Evolutionary conservation across 352 stramenopile species (phyloP).

Genomic region (Globisporangium polare): DNA sequence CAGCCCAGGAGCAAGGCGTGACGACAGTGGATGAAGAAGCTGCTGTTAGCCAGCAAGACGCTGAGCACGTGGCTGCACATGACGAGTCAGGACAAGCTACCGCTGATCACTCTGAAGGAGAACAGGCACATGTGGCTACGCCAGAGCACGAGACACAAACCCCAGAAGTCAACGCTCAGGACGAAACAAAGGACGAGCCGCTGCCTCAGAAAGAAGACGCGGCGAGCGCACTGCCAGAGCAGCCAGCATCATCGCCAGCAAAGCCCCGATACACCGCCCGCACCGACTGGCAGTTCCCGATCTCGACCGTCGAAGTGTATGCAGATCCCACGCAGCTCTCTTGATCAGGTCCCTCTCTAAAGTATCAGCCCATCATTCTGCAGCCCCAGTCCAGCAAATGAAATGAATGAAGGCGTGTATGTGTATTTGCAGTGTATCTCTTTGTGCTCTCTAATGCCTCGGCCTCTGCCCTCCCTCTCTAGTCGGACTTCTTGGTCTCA

Average conservation of each 20-base stretch:
- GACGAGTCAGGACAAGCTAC: neutral
- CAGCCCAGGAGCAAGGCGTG: neutral
- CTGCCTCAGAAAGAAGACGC: neutral
- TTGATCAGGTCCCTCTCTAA: neutral
- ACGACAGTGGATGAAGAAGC: neutral
- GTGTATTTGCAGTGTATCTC: neutral
- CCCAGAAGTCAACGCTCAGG: neutral
- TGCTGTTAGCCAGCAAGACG: neutral
- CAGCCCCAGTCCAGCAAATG: neutral
- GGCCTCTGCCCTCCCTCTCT: neutral
- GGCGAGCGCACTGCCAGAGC: conserved; percentile 8
- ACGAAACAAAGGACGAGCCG: neutral
- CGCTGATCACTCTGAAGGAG: neutral
- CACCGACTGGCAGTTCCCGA: conserved; percentile 66
- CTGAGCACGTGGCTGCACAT: neutral
- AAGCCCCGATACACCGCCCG: conserved; percentile 50
- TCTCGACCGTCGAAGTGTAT: conserved; percentile 69
- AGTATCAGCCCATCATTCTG: neutral
- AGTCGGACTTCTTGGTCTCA: neutral
- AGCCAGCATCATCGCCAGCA: neutral
- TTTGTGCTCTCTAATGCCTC: neutral
- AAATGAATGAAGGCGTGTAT: neutral
- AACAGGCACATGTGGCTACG: neutral
- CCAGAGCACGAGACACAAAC: neutral
- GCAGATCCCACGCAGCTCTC: conserved; percentile 36